A percentile compares a stretch with the other conserved stretches of the same genome.
Conservation (phyloP, 169 alveolate species). For the Plasmodium cynomolgi region DNA sequence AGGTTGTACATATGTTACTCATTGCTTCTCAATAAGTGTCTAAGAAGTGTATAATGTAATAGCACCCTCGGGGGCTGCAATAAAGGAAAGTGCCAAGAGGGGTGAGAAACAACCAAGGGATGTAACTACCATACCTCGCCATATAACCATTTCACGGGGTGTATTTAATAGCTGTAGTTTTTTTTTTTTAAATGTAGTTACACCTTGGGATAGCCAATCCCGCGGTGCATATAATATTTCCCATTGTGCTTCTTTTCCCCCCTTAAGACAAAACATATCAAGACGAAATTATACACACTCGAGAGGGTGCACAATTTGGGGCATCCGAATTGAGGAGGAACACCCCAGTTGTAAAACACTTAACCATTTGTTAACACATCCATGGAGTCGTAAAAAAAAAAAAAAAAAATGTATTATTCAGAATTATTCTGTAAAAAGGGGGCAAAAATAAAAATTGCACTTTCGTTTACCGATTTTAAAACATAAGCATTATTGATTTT, state of each 20-base stretch:
- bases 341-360: background rate
- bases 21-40: background rate
- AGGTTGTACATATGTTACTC: background rate
- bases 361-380: background rate
- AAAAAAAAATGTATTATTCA: background rate
- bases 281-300: background rate
- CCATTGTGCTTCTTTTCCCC: background rate
- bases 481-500: background rate
- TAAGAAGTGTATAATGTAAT: background rate
- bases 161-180: background rate
- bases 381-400: background rate
- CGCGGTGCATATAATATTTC: background rate
- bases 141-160: background rate
- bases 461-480: background rate
- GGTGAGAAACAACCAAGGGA: background rate
- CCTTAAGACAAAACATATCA: background rate
- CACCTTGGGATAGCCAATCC: background rate
- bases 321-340: background rate
- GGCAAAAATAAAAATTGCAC: background rate
- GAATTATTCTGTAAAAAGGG: conserved; percentile 1
- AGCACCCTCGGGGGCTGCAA: background rate
- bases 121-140: background rate
- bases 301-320: background rate
- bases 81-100: background rate
- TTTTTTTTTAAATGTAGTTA: background rate